These are phyloP conservation scores for Hansenula anomala DNA, from an alignment of 1,139 yeast genomes.

Conservation along the genomic window DNA sequence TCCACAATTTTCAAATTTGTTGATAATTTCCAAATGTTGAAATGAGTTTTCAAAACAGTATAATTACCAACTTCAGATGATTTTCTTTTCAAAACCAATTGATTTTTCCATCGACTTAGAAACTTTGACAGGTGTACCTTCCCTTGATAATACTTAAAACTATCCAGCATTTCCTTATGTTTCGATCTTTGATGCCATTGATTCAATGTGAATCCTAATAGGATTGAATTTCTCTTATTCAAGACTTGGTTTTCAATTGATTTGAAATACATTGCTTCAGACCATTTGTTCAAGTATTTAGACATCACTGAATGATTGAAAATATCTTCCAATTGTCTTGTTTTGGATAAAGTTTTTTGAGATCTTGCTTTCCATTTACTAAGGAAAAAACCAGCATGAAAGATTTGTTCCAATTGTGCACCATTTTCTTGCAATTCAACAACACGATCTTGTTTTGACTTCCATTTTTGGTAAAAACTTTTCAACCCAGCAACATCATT, in stretches of 20 bases:
- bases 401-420: constrained; percentile 11
- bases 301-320: constrained; percentile 6
- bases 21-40: constrained; percentile 14
- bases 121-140: constrained; percentile 3
- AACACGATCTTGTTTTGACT: not conserved
- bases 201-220: constrained; percentile 16
- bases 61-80: constrained; percentile 6
- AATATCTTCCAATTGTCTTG: constrained; percentile 5
- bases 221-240: constrained; percentile 9
- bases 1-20: constrained; percentile 1
- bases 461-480: constrained; percentile 12
- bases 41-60: not conserved
- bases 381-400: constrained; percentile 20
- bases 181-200: constrained; percentile 22
- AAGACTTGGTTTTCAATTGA: constrained; percentile 14
- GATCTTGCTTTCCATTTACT: constrained; percentile 20
- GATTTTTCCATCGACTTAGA: constrained; percentile 14
- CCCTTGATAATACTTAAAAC: constrained; percentile 2
- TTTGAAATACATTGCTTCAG: constrained; percentile 8
- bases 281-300: constrained; percentile 15
- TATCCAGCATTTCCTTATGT: constrained; percentile 14
- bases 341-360: not conserved
- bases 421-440: constrained; percentile 13
- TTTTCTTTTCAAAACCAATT: constrained; percentile 6
- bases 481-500: not conserved